phyloP scores from a whole-genome alignment of 345 rosid genomes.

The Lagerstroemia speciosa region DNA sequence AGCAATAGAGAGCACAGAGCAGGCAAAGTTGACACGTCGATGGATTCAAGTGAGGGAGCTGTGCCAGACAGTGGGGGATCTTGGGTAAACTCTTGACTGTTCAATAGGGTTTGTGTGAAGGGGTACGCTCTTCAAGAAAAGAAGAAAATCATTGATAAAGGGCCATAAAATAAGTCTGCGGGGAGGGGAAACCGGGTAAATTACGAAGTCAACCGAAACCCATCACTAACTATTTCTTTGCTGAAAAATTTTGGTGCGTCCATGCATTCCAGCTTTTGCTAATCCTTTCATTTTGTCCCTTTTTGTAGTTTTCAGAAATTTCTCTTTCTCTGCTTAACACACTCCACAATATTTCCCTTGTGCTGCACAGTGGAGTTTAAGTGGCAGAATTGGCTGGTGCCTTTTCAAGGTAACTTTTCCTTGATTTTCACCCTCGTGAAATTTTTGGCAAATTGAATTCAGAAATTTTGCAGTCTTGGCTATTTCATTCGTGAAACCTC shows the following conservation, averaged over 20 bases:
- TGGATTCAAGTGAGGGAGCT: neutral
- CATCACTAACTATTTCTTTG: neutral
- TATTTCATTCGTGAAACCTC: too few relatives aligned
- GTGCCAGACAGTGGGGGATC: neutral
- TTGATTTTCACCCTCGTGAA: too few relatives aligned
- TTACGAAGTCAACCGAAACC: neutral
- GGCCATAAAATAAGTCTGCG: neutral
- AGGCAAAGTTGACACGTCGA: neutral
- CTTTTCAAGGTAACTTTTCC: neutral
- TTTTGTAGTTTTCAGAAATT: neutral
- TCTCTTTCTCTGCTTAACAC: neutral
- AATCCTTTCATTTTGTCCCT: neutral
- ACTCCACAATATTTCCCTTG: neutral
- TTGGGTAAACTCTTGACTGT: too few relatives aligned
- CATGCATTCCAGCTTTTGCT: neutral
- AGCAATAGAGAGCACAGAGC: slow-evolving; percentile 2
- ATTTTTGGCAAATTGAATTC: too few relatives aligned
- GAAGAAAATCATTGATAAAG: neutral
- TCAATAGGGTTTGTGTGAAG: neutral
- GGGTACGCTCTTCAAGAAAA: neutral
- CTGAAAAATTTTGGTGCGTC: neutral
- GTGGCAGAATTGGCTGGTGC: neutral
- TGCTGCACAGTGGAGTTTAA: neutral
- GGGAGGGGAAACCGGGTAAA: neutral
- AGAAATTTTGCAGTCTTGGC: too few relatives aligned